Evolutionary conservation across 306 rosid genomes (phyloP).

Genomic region (Acacia melanoxylon): DNA sequence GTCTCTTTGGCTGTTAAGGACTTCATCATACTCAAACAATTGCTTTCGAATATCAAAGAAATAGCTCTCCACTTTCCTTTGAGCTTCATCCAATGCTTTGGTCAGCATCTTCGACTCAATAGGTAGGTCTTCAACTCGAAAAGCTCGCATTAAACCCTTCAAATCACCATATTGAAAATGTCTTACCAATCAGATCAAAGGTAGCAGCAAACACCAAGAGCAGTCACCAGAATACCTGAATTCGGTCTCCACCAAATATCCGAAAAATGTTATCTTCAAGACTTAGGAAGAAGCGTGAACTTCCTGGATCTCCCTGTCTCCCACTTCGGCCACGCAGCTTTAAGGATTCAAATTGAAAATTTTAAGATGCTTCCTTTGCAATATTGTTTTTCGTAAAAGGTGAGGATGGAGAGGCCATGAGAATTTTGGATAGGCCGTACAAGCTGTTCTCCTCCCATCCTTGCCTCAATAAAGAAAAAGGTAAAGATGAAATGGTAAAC

Average conservation of each 20-base stretch:
- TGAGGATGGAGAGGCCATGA: conserved; percentile 15
- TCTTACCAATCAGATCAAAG: conserved; percentile 15
- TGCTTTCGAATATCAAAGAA: conserved; percentile 97
- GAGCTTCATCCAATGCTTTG: conserved; percentile 98
- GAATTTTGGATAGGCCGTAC: background rate
- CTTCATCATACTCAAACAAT: conserved; percentile 93
- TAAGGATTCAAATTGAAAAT: conserved; percentile 31
- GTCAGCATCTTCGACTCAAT: conserved; percentile 97
- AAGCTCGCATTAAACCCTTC: conserved; percentile 95
- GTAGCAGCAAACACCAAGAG: conserved; percentile 28
- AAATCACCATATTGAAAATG: conserved; percentile 31
- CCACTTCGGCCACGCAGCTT: conserved; percentile 98
- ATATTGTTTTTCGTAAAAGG: conserved; percentile 6
- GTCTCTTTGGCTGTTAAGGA: conserved; percentile 94
- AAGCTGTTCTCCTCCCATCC: background rate
- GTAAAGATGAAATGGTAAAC: conserved; percentile 42
- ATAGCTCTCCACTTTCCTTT: conserved; percentile 94
- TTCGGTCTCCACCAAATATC: conserved; percentile 94
- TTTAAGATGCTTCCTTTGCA: conserved; percentile 19
- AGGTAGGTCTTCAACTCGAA: conserved; percentile 96
- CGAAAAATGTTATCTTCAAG: conserved; percentile 97
- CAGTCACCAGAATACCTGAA: conserved; percentile 65
- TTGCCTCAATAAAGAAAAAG: conserved; percentile 12
- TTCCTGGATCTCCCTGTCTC: conserved; percentile 95
- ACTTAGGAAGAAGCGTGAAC: conserved; percentile 95